Percentiles rank a stretch among this genome's conserved stretches.
These are phyloP conservation scores for Corrigiola litoralis DNA, from an alignment of 179 eudicot species.

Conservation along the genomic window DNA sequence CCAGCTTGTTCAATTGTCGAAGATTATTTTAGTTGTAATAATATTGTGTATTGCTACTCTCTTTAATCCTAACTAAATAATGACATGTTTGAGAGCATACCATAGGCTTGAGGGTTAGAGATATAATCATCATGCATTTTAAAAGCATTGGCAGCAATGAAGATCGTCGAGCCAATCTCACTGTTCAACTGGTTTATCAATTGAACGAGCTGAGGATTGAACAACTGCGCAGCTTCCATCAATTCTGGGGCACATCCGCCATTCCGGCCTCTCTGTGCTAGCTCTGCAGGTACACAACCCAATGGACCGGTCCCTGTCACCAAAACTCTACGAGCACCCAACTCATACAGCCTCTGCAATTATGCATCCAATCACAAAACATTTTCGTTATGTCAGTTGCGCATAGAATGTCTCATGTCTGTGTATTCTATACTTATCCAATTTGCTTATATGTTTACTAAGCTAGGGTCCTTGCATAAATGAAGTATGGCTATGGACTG, in stretches of 20 bases:
- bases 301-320: constrained; percentile 90
- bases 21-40: too few species aligned
- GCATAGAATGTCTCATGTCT: too few species aligned
- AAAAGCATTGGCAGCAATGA: constrained; percentile 53
- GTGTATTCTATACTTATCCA: too few species aligned
- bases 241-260: constrained; percentile 60
- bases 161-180: constrained; percentile 48
- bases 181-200: constrained; percentile 48
- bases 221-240: constrained; percentile 52
- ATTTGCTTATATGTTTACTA: too few species aligned
- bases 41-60: too few species aligned
- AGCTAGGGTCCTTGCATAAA: too few species aligned
- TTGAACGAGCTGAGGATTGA: constrained; percentile 59
- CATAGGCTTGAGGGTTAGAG: constrained; percentile 53
- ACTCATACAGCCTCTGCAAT: constrained; percentile 52
- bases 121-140: constrained; percentile 66
- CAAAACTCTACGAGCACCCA: constrained; percentile 76
- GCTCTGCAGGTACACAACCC: constrained; percentile 86
- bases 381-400: not conserved
- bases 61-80: too few species aligned
- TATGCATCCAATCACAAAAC: not conserved
- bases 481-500: too few species aligned
- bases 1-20: too few species aligned
- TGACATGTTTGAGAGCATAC: constrained; percentile 25
- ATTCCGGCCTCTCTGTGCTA: constrained; percentile 53